A percentile compares a stretch with the other conserved stretches of the same genome.
These are phyloP conservation scores for Periglandula ipomoeae DNA, from an alignment of 2,329 filamentous ascomycete species.

Conservation along the genomic window DNA sequence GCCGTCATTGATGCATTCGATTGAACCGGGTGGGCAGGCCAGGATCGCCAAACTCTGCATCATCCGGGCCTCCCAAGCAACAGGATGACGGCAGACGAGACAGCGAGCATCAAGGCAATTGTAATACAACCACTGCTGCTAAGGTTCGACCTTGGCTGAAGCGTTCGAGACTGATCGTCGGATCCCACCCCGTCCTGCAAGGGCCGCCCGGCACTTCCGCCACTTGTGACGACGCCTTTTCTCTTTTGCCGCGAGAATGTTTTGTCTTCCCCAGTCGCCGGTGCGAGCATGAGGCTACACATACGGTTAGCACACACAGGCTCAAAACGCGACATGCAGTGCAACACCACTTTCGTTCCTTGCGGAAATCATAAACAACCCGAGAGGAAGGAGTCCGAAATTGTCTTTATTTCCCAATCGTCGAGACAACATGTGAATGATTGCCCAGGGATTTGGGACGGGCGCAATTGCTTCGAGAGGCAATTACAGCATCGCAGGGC, in stretches of 20 bases:
- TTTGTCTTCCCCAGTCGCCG: no score
- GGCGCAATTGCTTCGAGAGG: no score
- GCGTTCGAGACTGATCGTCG: not conserved
- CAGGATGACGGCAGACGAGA: no score
- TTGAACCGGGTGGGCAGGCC: no score
- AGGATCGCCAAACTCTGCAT: no score
- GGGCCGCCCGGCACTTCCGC: slow-evolving; percentile 1
- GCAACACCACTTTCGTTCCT: not conserved
- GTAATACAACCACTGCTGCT: no score
- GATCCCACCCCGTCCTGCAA: slow-evolving; percentile 1
- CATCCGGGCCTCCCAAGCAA: no score
- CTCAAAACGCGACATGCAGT: not conserved
- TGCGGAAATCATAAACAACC: not conserved
- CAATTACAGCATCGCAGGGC: not conserved
- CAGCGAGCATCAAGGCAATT: not conserved
- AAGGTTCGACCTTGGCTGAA: not conserved
- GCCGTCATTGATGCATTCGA: not conserved
- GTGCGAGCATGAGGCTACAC: no score
- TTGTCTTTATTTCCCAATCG: not conserved
- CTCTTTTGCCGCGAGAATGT: no score
- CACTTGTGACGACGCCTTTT: not conserved
- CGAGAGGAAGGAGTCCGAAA: not conserved
- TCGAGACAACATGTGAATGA: not conserved
- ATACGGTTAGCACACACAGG: no score
- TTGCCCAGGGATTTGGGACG: no score